Conservation (phyloP, 305 asterid species). For the Rubia tinctorum region DNA sequence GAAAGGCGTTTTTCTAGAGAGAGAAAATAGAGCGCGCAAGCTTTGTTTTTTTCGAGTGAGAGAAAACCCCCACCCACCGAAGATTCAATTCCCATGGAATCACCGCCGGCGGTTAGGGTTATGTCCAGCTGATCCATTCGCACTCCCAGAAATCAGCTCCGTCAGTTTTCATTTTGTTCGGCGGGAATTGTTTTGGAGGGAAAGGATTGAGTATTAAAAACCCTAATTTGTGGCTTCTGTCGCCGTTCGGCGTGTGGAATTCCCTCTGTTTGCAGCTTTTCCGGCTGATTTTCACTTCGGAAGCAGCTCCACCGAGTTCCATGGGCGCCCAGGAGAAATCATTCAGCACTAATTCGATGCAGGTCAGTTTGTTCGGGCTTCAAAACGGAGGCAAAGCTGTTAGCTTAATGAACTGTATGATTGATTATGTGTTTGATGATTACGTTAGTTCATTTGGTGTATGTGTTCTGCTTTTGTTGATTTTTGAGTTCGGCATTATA, state of each 20-base stretch:
- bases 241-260: conserved; percentile 21
- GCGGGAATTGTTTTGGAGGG: conserved; percentile 11
- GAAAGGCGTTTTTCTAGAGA: conserved; percentile 12
- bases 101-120: conserved; percentile 65
- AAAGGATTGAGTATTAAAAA: conserved; percentile 27
- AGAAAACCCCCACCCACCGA: conserved; percentile 13
- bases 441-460: background rate
- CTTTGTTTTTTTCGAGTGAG: conserved; percentile 22
- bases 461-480: background rate
- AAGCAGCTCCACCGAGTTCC: conserved; percentile 14
- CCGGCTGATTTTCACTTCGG: conserved; percentile 32
- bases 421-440: background rate
- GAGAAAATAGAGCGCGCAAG: conserved; percentile 23
- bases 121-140: conserved; percentile 30
- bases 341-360: conserved; percentile 61
- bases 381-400: background rate
- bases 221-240: conserved; percentile 28
- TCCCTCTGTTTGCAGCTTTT: conserved; percentile 19
- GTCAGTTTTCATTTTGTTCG: background rate
- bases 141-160: background rate
- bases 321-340: conserved; percentile 87
- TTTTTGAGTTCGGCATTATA: background rate
- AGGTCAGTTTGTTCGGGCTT: conserved; percentile 30
- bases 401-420: background rate
- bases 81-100: conserved; percentile 19